These are phyloP conservation scores for Microthyrium microscopicum DNA, from an alignment of 2,329 filamentous ascomycete genomes.

Conservation along the genomic window DNA sequence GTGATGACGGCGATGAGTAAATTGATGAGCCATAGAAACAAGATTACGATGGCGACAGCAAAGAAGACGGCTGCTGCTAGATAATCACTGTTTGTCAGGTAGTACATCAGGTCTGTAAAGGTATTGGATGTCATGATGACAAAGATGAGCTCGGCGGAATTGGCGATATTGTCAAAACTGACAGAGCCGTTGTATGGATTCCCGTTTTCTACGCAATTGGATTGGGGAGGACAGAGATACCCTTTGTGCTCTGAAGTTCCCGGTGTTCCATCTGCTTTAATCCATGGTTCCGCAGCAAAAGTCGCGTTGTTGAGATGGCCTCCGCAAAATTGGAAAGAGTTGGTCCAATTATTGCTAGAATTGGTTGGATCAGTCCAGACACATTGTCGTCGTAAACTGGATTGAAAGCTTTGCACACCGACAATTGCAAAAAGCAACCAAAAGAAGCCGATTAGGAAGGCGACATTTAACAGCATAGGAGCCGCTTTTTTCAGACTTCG, in stretches of 20 bases:
- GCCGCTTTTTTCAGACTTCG: conserved; percentile 91
- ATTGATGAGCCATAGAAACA: conserved; percentile 94
- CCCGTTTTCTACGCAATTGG: conserved; percentile 59
- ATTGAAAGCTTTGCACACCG: conserved; percentile 80
- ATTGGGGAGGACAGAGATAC: conserved; percentile 71
- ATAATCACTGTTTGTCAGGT: conserved; percentile 83
- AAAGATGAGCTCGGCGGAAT: conserved; percentile 88
- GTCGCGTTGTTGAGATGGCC: conserved; percentile 49
- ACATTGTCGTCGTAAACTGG: conserved; percentile 31
- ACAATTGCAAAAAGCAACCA: conserved; percentile 96
- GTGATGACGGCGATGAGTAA: conserved; percentile 93
- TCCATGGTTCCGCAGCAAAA: conserved; percentile 48
- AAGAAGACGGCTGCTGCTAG: conserved; percentile 68
- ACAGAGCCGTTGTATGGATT: conserved; percentile 77
- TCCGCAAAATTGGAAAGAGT: conserved; percentile 60
- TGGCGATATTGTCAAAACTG: conserved; percentile 85
- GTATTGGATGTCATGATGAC: conserved; percentile 98
- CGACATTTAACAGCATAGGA: conserved; percentile 78
- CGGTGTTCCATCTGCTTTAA: conserved; percentile 35
- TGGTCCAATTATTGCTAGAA: conserved; percentile 38
- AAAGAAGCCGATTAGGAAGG: conserved; percentile 89
- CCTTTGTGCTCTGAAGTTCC: conserved; percentile 52
- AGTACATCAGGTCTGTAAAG: conserved; percentile 88
- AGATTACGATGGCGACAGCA: conserved; percentile 59
- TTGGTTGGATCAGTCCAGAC: conserved; percentile 35